These are phyloP conservation scores for Trichosanthes truncata DNA, from an alignment of 306 rosid species.

Conservation along the genomic window DNA sequence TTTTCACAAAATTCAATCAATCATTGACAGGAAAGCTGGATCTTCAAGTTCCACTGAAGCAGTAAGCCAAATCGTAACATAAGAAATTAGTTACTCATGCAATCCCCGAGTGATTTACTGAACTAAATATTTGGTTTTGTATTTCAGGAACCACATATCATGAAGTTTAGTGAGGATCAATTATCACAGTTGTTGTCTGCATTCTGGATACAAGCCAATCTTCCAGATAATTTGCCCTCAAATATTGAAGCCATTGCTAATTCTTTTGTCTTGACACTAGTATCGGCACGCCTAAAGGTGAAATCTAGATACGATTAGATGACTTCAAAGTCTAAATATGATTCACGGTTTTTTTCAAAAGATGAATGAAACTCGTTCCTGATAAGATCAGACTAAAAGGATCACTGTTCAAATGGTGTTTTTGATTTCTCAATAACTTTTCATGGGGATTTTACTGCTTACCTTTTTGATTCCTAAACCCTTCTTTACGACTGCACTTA, in stretches of 20 bases:
- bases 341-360: neutral
- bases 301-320: neutral
- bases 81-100: neutral
- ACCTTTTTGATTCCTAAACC: neutral
- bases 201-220: constrained; percentile 81
- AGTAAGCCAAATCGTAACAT: constrained; percentile 30
- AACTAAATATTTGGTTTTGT: constrained; percentile 12
- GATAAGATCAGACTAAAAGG: neutral
- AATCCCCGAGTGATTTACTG: neutral
- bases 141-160: constrained; percentile 60
- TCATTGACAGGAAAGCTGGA: constrained; percentile 58
- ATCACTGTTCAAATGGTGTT: neutral
- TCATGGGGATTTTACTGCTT: neutral
- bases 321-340: neutral
- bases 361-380: neutral
- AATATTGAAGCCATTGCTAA: constrained; percentile 78
- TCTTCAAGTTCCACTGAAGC: constrained; percentile 39
- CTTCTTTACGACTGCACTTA: neutral
- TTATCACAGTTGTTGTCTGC: constrained; percentile 74
- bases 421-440: neutral
- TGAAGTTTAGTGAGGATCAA: constrained; percentile 91
- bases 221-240: constrained; percentile 80
- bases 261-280: constrained; percentile 56
- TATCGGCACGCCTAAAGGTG: constrained; percentile 74
- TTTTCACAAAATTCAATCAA: constrained; percentile 52